phyloP scores from a whole-genome alignment of 305 asterid species.

The Fraxinus angustifolia region DNA sequence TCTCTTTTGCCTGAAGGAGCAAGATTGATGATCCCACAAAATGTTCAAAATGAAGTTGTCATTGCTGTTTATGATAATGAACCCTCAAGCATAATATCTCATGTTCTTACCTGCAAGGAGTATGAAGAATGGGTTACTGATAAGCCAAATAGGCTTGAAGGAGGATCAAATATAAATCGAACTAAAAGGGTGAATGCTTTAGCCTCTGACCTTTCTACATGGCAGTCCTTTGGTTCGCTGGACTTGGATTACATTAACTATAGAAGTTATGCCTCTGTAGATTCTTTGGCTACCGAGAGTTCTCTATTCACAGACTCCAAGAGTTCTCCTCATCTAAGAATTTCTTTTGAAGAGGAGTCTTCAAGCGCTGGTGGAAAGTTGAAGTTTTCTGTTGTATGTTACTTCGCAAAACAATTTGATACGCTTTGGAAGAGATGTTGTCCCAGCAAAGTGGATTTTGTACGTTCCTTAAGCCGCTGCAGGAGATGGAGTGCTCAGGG shows the following conservation, averaged over 20 bases:
- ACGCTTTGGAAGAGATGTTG: slow-evolving; percentile 74
- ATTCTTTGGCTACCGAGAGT: slow-evolving; percentile 36
- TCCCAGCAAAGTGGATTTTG: slow-evolving; percentile 59
- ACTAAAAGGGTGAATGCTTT: slow-evolving; percentile 36
- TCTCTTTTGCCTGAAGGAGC: slow-evolving; percentile 78
- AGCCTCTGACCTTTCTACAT: slow-evolving; percentile 52
- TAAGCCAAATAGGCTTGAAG: slow-evolving; percentile 35
- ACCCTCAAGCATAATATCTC: slow-evolving; percentile 83
- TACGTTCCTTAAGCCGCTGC: slow-evolving; percentile 82
- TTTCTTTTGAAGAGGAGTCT: slow-evolving; percentile 71
- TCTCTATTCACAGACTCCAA: slow-evolving; percentile 42
- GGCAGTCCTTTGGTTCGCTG: slow-evolving; percentile 66
- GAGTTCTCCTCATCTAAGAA: slow-evolving; percentile 68
- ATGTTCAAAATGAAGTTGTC: slow-evolving; percentile 43
- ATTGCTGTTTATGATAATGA: slow-evolving; percentile 73
- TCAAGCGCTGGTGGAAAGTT: slow-evolving; percentile 46
- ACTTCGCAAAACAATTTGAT: slow-evolving; percentile 79
- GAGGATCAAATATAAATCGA: slow-evolving; percentile 34
- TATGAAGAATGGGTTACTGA: slow-evolving; percentile 56
- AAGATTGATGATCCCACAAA: slow-evolving; percentile 57
- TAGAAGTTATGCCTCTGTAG: slow-evolving; percentile 55
- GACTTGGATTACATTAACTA: slow-evolving; percentile 56
- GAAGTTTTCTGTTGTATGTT: slow-evolving; percentile 74
- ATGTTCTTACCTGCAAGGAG: slow-evolving; percentile 65
- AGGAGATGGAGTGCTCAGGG: slow-evolving; percentile 92